phyloP scores from a whole-genome alignment of 495 filamentous ascomycete species.

The Bryoglossum gracile region DNA sequence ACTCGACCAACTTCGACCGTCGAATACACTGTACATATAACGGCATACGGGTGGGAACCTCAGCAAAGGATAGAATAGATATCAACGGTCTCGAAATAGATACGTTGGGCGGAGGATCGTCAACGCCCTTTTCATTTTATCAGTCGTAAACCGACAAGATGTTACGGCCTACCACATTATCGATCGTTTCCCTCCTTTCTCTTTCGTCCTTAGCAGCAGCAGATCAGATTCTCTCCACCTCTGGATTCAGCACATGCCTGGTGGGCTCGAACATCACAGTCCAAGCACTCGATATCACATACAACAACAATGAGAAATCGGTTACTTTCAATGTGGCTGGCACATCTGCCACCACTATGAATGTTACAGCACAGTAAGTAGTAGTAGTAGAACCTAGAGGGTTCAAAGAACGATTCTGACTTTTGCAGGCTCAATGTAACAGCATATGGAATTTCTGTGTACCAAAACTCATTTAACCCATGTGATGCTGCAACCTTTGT shows the following conservation, averaged over 20 bases:
- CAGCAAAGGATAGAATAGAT: background rate
- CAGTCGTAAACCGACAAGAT: constrained; percentile 13
- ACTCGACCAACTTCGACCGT: background rate
- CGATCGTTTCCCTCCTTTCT: constrained; percentile 18
- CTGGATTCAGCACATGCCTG: constrained; percentile 71
- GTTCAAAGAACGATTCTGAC: background rate
- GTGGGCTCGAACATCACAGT: constrained; percentile 60
- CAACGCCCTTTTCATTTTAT: background rate
- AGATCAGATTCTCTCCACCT: constrained; percentile 69
- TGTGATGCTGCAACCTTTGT: constrained; percentile 62
- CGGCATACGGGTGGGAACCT: background rate
- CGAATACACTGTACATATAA: background rate
- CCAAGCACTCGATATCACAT: constrained; percentile 67
- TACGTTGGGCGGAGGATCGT: background rate
- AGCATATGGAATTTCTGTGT: constrained; percentile 81
- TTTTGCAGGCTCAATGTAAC: constrained; percentile 54
- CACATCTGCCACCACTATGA: constrained; percentile 62
- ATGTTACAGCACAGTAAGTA: constrained; percentile 59
- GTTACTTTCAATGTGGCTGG: constrained; percentile 82
- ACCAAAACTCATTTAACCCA: constrained; percentile 74
- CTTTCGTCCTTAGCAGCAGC: constrained; percentile 36
- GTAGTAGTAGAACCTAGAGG: background rate
- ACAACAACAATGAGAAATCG: constrained; percentile 61
- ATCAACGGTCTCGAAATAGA: background rate
- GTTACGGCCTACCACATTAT: constrained; percentile 19